Evolutionary conservation across 176 grass and related monocot genomes (phyloP).

Genomic region (Zizania latifolia): DNA sequence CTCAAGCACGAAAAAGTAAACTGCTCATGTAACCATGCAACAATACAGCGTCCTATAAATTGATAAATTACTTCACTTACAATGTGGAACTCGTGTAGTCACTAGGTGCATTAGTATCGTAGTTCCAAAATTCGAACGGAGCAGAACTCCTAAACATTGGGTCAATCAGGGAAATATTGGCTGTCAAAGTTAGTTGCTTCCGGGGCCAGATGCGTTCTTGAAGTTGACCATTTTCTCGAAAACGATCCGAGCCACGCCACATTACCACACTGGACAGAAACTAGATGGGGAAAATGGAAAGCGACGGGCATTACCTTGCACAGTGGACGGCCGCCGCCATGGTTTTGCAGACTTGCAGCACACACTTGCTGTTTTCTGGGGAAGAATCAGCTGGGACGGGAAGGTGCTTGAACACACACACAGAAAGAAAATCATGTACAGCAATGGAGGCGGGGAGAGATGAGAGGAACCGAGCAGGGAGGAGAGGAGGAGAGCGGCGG

Average conservation of each 20-base stretch:
- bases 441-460: not conserved
- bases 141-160: not conserved
- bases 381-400: not conserved
- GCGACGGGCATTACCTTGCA: not conserved
- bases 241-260: not conserved
- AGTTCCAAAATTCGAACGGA: not conserved
- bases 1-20: no score
- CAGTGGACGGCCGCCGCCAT: slow-evolving; percentile 5
- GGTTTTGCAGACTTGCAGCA: not conserved
- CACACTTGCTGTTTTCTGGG: not conserved
- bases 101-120: not conserved
- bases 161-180: not conserved
- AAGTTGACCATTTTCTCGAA: not conserved
- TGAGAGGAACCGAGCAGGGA: not conserved
- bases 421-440: not conserved
- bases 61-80: no score
- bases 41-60: no score
- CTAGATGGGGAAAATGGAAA: not conserved
- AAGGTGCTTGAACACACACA: not conserved
- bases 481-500: not conserved
- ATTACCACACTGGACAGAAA: not conserved
- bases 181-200: not conserved
- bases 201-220: not conserved
- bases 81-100: not conserved
- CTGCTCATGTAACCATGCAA: no score